phyloP scores from a whole-genome alignment of 1,284 basidiomycete species.

The Xanthoconium separans region DNA sequence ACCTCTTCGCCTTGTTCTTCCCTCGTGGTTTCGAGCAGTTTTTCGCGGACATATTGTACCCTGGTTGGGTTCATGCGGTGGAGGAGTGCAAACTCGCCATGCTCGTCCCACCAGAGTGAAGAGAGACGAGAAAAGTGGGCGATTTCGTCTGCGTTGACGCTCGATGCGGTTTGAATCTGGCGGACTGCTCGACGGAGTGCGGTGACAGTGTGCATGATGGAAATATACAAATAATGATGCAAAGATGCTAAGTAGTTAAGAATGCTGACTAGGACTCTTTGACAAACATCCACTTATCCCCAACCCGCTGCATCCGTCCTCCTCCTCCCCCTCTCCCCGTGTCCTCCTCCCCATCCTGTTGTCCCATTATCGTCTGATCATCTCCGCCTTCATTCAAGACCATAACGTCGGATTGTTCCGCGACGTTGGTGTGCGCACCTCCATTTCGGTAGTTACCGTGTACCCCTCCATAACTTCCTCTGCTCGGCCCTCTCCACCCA shows the following conservation, averaged over 20 bases:
- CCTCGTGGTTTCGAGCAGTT: slow-evolving; percentile 58
- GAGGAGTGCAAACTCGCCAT: slow-evolving; percentile 86
- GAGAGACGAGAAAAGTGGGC: slow-evolving; percentile 92
- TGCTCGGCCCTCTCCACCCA: slow-evolving; percentile 29
- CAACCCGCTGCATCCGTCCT: slow-evolving; percentile 68
- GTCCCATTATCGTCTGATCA: background rate
- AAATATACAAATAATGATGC: slow-evolving; percentile 25
- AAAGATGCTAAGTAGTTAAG: slow-evolving; percentile 9
- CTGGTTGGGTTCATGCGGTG: slow-evolving; percentile 96
- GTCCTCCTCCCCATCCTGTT: background rate
- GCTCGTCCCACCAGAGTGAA: slow-evolving; percentile 96
- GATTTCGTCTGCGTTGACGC: slow-evolving; percentile 82
- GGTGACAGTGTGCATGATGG: slow-evolving; percentile 17
- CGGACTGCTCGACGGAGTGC: slow-evolving; percentile 20
- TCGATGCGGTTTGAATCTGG: slow-evolving; percentile 26
- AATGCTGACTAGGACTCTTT: slow-evolving; percentile 32
- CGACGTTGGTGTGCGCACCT: slow-evolving; percentile 33
- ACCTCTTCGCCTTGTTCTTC: slow-evolving; percentile 49
- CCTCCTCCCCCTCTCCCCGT: slow-evolving; percentile 33
- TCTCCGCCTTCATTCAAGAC: slow-evolving; percentile 47
- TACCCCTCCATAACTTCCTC: slow-evolving; percentile 37
- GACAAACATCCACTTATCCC: slow-evolving; percentile 72
- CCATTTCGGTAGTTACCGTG: slow-evolving; percentile 36
- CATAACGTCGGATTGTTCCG: slow-evolving; percentile 39
- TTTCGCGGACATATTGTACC: slow-evolving; percentile 83